These are phyloP conservation scores for Sungouiella thailandica DNA, from an alignment of 805 yeast genomes.

Conservation along the genomic window DNA sequence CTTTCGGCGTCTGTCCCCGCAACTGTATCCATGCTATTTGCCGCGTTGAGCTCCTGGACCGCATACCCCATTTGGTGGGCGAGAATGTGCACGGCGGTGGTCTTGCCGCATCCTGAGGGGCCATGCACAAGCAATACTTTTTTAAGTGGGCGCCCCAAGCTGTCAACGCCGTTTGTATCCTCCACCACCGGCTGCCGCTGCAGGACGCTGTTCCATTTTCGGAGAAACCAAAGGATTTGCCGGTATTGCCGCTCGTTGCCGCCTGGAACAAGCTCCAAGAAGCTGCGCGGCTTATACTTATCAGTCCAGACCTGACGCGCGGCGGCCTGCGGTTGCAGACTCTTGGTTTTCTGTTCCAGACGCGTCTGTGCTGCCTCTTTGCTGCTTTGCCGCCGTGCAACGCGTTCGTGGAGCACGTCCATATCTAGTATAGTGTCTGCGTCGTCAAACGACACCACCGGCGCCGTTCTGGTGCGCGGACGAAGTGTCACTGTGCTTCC, in stretches of 20 bases:
- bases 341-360: slow-evolving; percentile 8
- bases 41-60: slow-evolving; percentile 79
- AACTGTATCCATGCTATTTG: slow-evolving; percentile 36
- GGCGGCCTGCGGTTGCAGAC: slow-evolving; percentile 1
- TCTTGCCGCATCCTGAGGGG: slow-evolving; percentile 92
- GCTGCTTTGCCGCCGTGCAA: slow-evolving; percentile 7
- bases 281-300: slow-evolving; percentile 33
- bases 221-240: slow-evolving; percentile 35
- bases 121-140: slow-evolving; percentile 78
- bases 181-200: slow-evolving; percentile 19
- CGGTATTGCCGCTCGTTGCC: slow-evolving; percentile 42
- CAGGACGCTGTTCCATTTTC: slow-evolving; percentile 33
- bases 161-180: slow-evolving; percentile 16
- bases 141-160: slow-evolving; percentile 36
- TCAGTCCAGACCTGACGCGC: slow-evolving; percentile 30
- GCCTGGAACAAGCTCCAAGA: slow-evolving; percentile 36
- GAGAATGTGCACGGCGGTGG: slow-evolving; percentile 79
- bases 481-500: slow-evolving; percentile 10
- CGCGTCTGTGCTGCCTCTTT: too few relatives aligned
- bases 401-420: slow-evolving; percentile 14
- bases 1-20: slow-evolving; percentile 19
- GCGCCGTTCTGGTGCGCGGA: slow-evolving; percentile 6
- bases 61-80: slow-evolving; percentile 80
- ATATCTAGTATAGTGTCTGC: slow-evolving; percentile 12
- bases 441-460: slow-evolving; percentile 2